Percentiles rank a stretch among this genome's conserved stretches.
phyloP scores from a whole-genome alignment of 192 early-diverging fungal species.

The Chytriomyces sp. region DNA sequence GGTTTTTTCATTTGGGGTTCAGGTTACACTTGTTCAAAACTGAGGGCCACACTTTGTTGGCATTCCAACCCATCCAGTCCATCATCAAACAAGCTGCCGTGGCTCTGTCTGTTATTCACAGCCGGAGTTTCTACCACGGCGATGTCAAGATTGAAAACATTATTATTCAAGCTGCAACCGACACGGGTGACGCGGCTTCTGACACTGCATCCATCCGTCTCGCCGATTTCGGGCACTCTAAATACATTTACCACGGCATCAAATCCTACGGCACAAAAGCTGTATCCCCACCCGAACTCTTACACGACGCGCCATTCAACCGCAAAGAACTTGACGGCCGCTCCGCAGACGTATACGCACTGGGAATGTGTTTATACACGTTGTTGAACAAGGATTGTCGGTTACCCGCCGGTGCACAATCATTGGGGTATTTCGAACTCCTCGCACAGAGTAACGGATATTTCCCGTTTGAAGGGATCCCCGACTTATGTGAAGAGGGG shows the following conservation, averaged over 20 bases:
- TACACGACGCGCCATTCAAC: neutral
- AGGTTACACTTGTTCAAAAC: neutral
- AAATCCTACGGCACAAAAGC: conserved; percentile 20
- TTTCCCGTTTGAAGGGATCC: neutral
- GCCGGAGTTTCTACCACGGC: conserved; percentile 54
- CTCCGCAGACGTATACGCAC: conserved; percentile 20
- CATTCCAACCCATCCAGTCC: conserved; percentile 16
- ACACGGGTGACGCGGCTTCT: neutral
- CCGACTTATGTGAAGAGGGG: conserved; percentile 4
- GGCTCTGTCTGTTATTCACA: conserved; percentile 53
- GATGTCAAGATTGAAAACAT: conserved; percentile 71
- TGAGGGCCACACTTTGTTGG: neutral
- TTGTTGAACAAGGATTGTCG: conserved; percentile 3
- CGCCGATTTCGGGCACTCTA: conserved; percentile 35
- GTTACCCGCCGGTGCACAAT: neutral
- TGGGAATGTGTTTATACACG: conserved; percentile 11
- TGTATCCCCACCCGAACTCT: conserved; percentile 14
- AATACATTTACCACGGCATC: neutral
- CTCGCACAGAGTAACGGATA: neutral
- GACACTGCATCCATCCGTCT: neutral
- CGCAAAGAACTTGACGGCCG: conserved; percentile 2
- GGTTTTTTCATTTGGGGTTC: neutral
- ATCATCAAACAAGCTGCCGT: conserved; percentile 53
- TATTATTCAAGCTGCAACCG: conserved; percentile 17
- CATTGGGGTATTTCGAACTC: neutral